These are phyloP conservation scores for Hansenula sp. DNA, from an alignment of 1,139 yeast genomes.

Conservation along the genomic window DNA sequence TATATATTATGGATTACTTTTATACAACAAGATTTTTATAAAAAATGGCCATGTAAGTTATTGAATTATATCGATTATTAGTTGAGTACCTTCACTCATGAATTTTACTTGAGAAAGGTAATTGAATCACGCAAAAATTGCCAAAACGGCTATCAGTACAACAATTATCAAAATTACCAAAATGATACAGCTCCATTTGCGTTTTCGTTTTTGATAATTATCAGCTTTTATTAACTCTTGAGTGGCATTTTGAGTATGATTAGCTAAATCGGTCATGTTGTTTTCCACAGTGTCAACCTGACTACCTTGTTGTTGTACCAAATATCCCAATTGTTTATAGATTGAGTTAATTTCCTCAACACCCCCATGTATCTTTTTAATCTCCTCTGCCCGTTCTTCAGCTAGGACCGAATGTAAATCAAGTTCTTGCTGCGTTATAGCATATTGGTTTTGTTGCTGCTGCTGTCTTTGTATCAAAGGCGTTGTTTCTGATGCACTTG, in stretches of 20 bases:
- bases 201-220: constrained; percentile 62
- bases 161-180: constrained; percentile 45
- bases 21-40: too few species aligned
- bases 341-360: constrained; percentile 82
- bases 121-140: constrained; percentile 10
- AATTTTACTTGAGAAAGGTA: too few species aligned
- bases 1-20: too few species aligned
- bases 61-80: too few species aligned
- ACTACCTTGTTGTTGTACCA: constrained; percentile 81
- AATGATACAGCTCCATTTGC: constrained; percentile 71
- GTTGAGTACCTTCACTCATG: too few species aligned
- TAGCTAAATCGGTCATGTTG: constrained; percentile 62
- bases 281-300: constrained; percentile 82
- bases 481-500: constrained; percentile 21
- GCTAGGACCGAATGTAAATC: constrained; percentile 69
- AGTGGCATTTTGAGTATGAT: constrained; percentile 67
- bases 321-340: constrained; percentile 71
- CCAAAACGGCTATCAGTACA: constrained; percentile 32
- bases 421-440: constrained; percentile 59
- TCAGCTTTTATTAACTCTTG: constrained; percentile 70
- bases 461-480: constrained; percentile 27
- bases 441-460: constrained; percentile 34
- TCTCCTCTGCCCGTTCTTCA: constrained; percentile 71
- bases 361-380: constrained; percentile 69
- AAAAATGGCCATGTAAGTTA: too few species aligned